phyloP scores from a whole-genome alignment of 164 flowering plant genomes.

The Piper longum region DNA sequence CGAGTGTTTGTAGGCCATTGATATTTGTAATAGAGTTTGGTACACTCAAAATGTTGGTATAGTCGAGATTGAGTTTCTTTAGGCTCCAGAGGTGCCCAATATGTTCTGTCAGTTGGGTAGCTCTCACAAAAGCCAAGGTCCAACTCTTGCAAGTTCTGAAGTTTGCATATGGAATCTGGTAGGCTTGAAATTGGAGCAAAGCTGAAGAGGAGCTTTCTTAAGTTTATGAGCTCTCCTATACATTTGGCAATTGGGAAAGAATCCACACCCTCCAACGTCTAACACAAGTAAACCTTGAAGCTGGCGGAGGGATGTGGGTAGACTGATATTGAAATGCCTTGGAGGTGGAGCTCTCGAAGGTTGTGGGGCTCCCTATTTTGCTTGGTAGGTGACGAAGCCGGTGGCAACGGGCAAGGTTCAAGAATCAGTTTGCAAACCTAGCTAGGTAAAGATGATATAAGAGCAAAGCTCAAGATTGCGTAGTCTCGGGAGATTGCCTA shows the following conservation, averaged over 20 bases:
- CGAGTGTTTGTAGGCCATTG: neutral
- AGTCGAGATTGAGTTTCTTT: constrained; percentile 1
- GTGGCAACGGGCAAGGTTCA: no score
- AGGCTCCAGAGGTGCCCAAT: constrained; percentile 2
- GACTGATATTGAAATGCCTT: no score
- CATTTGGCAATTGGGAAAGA: neutral
- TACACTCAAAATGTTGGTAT: neutral
- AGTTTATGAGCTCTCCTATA: neutral
- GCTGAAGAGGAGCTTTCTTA: neutral
- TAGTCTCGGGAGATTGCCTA: no score
- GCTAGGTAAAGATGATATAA: no score
- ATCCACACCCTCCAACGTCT: no score
- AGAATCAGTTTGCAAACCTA: no score
- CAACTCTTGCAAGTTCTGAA: constrained; percentile 1
- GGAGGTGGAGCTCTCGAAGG: no score
- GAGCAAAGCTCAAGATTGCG: no score
- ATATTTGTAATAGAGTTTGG: neutral
- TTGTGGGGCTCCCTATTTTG: no score
- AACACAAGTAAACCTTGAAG: no score
- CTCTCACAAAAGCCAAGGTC: neutral
- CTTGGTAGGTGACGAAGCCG: no score
- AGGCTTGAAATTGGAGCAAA: neutral
- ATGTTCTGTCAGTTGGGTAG: neutral
- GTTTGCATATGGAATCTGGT: neutral
- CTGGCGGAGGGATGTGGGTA: no score